Base-by-base conservation (phyloP, 2,329 filamentous ascomycete species). In the Myriosclerotinia scirpicola region DNA sequence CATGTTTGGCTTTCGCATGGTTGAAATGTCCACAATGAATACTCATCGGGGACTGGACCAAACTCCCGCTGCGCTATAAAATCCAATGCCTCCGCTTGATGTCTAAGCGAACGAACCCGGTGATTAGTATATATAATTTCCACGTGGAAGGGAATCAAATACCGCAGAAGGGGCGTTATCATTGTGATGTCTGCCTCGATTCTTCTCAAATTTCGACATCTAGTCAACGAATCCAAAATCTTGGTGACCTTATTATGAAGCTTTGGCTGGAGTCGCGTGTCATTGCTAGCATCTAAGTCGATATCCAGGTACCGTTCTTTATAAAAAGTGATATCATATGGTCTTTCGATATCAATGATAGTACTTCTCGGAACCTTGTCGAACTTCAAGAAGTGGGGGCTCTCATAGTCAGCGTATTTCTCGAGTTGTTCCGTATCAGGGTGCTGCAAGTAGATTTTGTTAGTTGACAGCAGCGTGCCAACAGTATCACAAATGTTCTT, bases 1-100 rank as follows among this genome's bases (percentile, higher is more conserved):
- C 71, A 77, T 71, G 15, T 64, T 22, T 66, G 59, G 76, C 67
- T 46, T 73, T 56, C 26, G 46, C 48, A 50, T 72, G 68, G 38
- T 38, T 67, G 44, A 72, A 65, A 5, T 63, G 76, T 50, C 78
- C 78, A 79, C 2, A 80, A 72, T 8, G 74, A 69, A 36, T 74
- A 78, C 4, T 69, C 60, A 0, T 74, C 69, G 0, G 67, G 67
- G 26, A 79, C 77, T 0, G 74, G 40, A 0, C 79, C 77, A 15
- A 74, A 76, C 63, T 81, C 79, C 59, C 79, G 73, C 54, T 78
- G 73, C 4, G 72, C 60, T 75, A 81, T 79, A 63, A 80, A 81
- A 0, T 73, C 71, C 1, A 81, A 63, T 0, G 76, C 79, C 55
- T 76, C 67, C 26, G 77, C 65, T 69, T 81, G 79, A 48, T 81